These are phyloP conservation scores for Melanopsichium pennsylvanicum DNA, from an alignment of 1,284 basidiomycete genomes.

Conservation along the genomic window DNA sequence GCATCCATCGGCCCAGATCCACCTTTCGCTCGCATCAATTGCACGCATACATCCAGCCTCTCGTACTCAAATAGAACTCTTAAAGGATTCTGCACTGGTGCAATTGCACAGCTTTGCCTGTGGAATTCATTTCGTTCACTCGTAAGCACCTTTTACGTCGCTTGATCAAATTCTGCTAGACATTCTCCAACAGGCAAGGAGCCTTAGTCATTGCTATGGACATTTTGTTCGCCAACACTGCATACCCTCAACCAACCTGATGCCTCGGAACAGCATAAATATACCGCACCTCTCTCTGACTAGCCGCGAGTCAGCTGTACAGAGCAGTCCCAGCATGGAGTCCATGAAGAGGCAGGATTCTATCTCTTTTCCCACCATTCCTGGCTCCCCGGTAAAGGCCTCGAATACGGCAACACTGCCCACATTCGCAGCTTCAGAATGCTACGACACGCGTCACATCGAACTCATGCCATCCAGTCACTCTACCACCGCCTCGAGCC, in stretches of 20 bases:
- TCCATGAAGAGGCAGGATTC: constrained; percentile 24
- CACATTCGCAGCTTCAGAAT: constrained; percentile 21
- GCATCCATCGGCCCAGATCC: too few relatives aligned
- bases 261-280: not conserved
- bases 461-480: constrained; percentile 21
- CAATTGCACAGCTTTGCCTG: too few relatives aligned
- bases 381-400: constrained; percentile 19
- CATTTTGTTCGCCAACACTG: not conserved
- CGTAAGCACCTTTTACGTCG: too few relatives aligned
- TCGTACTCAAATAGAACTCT: too few relatives aligned
- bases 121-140: too few relatives aligned
- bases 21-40: too few relatives aligned
- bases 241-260: not conserved
- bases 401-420: constrained; percentile 6
- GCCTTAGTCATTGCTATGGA: not conserved
- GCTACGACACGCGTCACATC: constrained; percentile 2
- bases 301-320: too few relatives aligned
- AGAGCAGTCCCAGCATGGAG: constrained; percentile 21
- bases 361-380: constrained; percentile 39
- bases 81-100: too few relatives aligned
- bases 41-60: too few relatives aligned
- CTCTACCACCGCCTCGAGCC: not conserved
- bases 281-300: too few relatives aligned
- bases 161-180: too few relatives aligned
- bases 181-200: not conserved